Percentiles rank a stretch among this genome's conserved stretches.
phyloP scores from a whole-genome alignment of 441 rosid genomes.

The Erysimum pusillum region DNA sequence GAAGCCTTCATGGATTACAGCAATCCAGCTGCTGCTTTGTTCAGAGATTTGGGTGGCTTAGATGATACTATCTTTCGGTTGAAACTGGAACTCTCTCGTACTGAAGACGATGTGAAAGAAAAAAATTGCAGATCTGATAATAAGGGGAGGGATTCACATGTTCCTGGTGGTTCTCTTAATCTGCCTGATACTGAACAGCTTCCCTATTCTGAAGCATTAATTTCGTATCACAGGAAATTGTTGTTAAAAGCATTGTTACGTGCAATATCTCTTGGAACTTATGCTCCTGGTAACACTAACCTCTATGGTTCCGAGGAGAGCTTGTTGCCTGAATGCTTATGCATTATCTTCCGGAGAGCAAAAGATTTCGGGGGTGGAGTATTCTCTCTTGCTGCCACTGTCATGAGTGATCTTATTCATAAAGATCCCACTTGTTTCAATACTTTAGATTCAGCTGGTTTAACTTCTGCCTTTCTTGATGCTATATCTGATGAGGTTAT shows the following conservation, averaged over 20 bases:
- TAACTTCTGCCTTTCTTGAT: slow-evolving; percentile 94
- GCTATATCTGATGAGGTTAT: slow-evolving; percentile 90
- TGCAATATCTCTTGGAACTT: slow-evolving; percentile 96
- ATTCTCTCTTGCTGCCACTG: slow-evolving; percentile 94
- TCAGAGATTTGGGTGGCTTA: slow-evolving; percentile 97
- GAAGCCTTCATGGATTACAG: slow-evolving; percentile 98
- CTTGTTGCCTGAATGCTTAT: slow-evolving; percentile 89
- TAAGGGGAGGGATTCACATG: slow-evolving; percentile 53
- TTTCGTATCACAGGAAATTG: slow-evolving; percentile 79
- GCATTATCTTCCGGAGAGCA: slow-evolving; percentile 83
- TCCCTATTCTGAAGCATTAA: slow-evolving; percentile 86
- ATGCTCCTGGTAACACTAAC: slow-evolving; percentile 92
- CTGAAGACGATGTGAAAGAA: slow-evolving; percentile 68
- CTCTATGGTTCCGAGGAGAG: slow-evolving; percentile 90
- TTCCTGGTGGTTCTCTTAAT: slow-evolving; percentile 53
- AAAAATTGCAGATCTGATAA: slow-evolving; percentile 64
- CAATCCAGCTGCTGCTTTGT: slow-evolving; percentile 92
- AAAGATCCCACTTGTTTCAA: slow-evolving; percentile 97
- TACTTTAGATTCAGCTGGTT: slow-evolving; percentile 88
- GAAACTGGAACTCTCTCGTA: slow-evolving; percentile 79
- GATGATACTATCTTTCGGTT: slow-evolving; percentile 92
- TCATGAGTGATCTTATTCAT: slow-evolving; percentile 97
- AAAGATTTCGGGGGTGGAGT: slow-evolving; percentile 99
- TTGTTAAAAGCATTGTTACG: slow-evolving; percentile 89
- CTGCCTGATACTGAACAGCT: slow-evolving; percentile 70